These are phyloP conservation scores for Fusarium aywerte DNA, from an alignment of 2,329 filamentous ascomycete species.

Conservation along the genomic window DNA sequence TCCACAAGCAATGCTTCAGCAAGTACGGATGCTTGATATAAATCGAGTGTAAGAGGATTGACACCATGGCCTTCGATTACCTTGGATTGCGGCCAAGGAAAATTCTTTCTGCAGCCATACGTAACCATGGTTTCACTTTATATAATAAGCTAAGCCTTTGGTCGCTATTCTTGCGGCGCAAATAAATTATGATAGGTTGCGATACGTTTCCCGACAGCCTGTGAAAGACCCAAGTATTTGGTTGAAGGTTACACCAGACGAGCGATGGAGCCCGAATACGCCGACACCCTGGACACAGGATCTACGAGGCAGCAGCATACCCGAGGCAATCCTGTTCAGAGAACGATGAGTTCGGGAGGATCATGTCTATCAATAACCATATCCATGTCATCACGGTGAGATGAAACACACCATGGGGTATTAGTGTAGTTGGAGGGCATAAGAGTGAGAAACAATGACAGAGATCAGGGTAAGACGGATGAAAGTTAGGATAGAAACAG, in stretches of 20 bases:
- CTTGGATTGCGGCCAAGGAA: conserved; percentile 7
- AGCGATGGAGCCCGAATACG: conserved; percentile 18
- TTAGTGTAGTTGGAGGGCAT: not conserved
- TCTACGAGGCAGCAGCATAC: conserved; percentile 17
- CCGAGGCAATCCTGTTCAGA: conserved; percentile 20
- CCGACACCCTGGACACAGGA: conserved; percentile 9
- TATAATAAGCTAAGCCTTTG: not conserved
- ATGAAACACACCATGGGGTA: not conserved
- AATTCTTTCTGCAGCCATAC: not conserved
- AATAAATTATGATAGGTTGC: conserved; percentile 3
- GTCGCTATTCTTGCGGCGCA: conserved; percentile 18
- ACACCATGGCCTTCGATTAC: conserved; percentile 6
- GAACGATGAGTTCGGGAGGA: conserved; percentile 9
- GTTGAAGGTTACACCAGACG: conserved; percentile 23
- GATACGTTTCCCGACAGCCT: conserved; percentile 20
- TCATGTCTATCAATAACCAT: conserved; percentile 23
- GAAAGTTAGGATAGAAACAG: conserved; percentile 1
- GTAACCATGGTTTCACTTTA: not conserved
- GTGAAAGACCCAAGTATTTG: conserved; percentile 26
- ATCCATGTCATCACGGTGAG: conserved; percentile 1
- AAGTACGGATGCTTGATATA: conserved; percentile 11
- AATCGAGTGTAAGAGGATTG: not conserved
- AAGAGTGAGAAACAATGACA: conserved; percentile 12
- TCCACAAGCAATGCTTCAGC: not conserved
- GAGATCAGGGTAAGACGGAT: conserved; percentile 16